These are phyloP conservation scores for Aspergillus ellipticus DNA, from an alignment of 495 filamentous ascomycete species.

Conservation along the genomic window DNA sequence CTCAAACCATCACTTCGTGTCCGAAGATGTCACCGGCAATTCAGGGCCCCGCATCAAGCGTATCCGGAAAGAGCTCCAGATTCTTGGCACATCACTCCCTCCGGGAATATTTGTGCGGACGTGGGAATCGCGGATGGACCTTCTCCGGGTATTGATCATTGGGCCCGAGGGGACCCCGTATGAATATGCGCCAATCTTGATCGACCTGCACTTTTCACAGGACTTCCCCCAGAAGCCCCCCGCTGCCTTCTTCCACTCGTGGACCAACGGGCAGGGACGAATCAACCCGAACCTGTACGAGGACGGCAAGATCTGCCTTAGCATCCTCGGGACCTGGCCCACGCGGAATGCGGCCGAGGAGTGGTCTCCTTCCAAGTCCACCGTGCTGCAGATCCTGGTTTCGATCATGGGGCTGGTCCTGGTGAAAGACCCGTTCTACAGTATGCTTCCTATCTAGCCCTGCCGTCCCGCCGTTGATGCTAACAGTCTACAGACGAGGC, in stretches of 20 bases:
- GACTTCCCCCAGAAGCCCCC: slow-evolving; percentile 50
- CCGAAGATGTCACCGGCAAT: slow-evolving; percentile 5
- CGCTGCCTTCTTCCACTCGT: slow-evolving; percentile 53
- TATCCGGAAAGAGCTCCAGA: slow-evolving; percentile 53
- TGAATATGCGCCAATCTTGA: slow-evolving; percentile 57
- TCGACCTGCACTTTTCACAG: slow-evolving; percentile 50
- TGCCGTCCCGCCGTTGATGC: not conserved
- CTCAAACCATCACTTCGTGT: slow-evolving; percentile 45
- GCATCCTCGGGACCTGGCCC: slow-evolving; percentile 58
- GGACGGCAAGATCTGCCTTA: slow-evolving; percentile 59
- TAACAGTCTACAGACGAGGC: slow-evolving; percentile 49
- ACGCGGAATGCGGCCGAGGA: slow-evolving; percentile 46
- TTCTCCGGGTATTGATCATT: slow-evolving; percentile 55
- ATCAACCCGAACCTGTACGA: slow-evolving; percentile 65
- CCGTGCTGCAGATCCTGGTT: slow-evolving; percentile 56
- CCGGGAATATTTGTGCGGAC: slow-evolving; percentile 54
- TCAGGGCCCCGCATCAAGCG: slow-evolving; percentile 36
- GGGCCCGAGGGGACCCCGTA: slow-evolving; percentile 59
- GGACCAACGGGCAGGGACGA: slow-evolving; percentile 46
- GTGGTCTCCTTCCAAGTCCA: slow-evolving; percentile 51
- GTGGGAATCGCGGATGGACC: slow-evolving; percentile 56
- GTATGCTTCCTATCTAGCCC: slow-evolving; percentile 32
- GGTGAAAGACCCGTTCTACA: slow-evolving; percentile 59
- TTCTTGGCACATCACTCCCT: slow-evolving; percentile 52
- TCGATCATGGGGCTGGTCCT: slow-evolving; percentile 58